A percentile compares a stretch with the other conserved stretches of the same genome.
phyloP scores from a whole-genome alignment of 169 alveolate genomes.

The Babesia microti region DNA sequence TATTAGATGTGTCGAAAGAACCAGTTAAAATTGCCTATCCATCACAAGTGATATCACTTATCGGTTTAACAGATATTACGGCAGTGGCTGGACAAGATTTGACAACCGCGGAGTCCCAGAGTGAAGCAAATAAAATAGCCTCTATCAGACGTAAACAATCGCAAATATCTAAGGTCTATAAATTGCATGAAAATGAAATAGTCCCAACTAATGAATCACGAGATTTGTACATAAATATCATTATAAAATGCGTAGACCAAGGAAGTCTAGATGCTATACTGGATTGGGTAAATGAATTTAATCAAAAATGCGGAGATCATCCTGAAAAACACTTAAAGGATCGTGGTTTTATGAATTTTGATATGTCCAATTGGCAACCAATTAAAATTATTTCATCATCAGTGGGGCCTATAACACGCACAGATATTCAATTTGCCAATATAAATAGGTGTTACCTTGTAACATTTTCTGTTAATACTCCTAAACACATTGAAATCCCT shows the following conservation, averaged over 20 bases:
- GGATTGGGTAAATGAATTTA: constrained; percentile 54
- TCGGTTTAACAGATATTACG: constrained; percentile 13
- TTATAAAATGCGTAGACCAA: constrained; percentile 71
- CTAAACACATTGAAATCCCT: neutral
- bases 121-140: constrained; percentile 11
- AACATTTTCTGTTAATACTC: constrained; percentile 15
- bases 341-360: constrained; percentile 13
- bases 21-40: constrained; percentile 47
- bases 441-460: constrained; percentile 17
- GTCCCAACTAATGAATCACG: too few relatives aligned
- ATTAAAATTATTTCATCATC: constrained; percentile 57
- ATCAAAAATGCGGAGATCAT: constrained; percentile 18
- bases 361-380: constrained; percentile 40
- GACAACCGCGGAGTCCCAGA: constrained; percentile 9
- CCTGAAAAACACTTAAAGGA: constrained; percentile 12
- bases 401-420: constrained; percentile 71
- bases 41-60: constrained; percentile 47
- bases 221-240: constrained; percentile 53
- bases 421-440: constrained; percentile 58
- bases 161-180: too few relatives aligned
- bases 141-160: too few relatives aligned
- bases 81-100: constrained; percentile 14
- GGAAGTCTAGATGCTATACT: constrained; percentile 78
- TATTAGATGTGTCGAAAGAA: constrained; percentile 22
- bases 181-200: too few relatives aligned